Evolutionary conservation across 305 asterid species (phyloP), one percentile per base, ranked within the genome.

Genomic region (Fraxinus albicans): DNA sequence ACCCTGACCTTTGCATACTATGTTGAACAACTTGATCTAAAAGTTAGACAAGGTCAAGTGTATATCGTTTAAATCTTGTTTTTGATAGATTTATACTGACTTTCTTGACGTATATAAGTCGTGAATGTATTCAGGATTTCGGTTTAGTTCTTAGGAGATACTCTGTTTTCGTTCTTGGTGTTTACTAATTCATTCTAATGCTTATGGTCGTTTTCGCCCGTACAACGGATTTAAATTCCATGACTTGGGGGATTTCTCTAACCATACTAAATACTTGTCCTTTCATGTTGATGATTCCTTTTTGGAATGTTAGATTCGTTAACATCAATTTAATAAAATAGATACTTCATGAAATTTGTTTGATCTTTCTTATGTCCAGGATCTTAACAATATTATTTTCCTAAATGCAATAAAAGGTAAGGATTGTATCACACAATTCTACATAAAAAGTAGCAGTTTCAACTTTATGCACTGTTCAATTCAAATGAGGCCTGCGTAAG

Each of bases 321-420:
- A 33, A 2, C 42, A 31, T 31, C 7, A 31, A 72, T 17, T 72
- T 72, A 72, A 31, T 72, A 34, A 33, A 33, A 17, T 72, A 72
- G 44, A 72, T 72, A 17, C 42, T 27, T 33, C 40, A 29, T 42
- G 29, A 53, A 12, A 55, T 6, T 4, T 72, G 33, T 60, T 82
- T 77, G n/a, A 36, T 4, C 35, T 63, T 65, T 60, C 35, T 76
- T 44, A 55, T 53, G 15, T 87, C 93, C 93, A 91, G 97, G 91
- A 93, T 84, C 92, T 93, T 42, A 79, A 85, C 80, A 93, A 91
- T 80, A 27, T 35, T 47, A 42, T 90, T 65, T 82, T 93, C 73
- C 80, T 89, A 9, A 93, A 90, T 77, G 95, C 94, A 6, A 77
- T 91, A 29, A 91, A 90, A 86, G 94, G 97, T 90, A 73, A 63